phyloP scores from a whole-genome alignment of 2,329 filamentous ascomycete species.

The Colletotrichum camelliae region DNA sequence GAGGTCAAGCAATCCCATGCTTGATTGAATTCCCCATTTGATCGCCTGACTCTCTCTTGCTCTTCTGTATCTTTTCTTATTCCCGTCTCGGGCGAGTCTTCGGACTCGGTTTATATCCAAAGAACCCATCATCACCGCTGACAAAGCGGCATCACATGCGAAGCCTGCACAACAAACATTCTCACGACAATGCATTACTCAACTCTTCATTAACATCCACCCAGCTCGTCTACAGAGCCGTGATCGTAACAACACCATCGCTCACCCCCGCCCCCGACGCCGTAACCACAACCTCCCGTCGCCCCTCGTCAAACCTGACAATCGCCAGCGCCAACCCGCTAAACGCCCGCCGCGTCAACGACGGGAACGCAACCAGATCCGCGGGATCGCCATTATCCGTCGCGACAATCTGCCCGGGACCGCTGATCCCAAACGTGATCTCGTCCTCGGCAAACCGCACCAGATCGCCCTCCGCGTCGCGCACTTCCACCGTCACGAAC shows the following conservation, averaged over 20 bases:
- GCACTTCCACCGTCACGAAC: conserved; percentile 50
- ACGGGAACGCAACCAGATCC: conserved; percentile 48
- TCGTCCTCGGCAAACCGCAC: conserved; percentile 47
- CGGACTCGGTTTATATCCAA: background rate
- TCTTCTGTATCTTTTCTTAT: background rate
- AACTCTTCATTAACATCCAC: background rate
- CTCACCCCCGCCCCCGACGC: background rate
- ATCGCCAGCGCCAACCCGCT: conserved; percentile 46
- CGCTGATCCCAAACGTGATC: conserved; percentile 49
- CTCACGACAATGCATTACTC: rapidly evolving
- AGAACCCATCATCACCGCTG: background rate
- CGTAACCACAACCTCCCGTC: background rate
- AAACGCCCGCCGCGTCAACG: conserved; percentile 42
- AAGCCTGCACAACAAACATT: background rate
- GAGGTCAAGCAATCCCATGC: background rate
- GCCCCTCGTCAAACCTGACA: conserved; percentile 31
- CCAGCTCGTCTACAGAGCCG: background rate
- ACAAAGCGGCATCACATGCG: background rate
- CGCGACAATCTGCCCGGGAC: conserved; percentile 49
- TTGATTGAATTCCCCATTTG: background rate
- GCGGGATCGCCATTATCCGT: conserved; percentile 58
- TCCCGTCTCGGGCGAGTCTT: background rate
- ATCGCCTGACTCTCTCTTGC: background rate
- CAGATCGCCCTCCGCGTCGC: conserved; percentile 46
- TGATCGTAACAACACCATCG: background rate